Conservation (phyloP, 805 yeast species). For the Ascoidea rubescens region DNA sequence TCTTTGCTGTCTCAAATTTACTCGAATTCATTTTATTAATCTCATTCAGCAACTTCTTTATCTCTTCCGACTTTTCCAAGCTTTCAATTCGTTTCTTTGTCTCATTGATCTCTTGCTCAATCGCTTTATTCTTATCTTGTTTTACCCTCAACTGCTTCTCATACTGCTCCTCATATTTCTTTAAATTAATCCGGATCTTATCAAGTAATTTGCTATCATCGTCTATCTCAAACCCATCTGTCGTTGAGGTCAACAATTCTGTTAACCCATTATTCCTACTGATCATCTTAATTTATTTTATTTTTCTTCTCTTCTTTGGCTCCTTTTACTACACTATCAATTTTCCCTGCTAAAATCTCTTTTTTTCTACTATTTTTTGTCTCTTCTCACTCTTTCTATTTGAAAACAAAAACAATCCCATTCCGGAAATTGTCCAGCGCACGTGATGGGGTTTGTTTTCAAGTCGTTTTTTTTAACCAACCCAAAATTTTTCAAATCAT, state of each 20-base stretch:
- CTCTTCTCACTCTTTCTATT: too few species aligned
- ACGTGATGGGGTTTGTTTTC: too few species aligned
- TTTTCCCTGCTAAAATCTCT: too few species aligned
- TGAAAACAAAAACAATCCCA: too few species aligned
- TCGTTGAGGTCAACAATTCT: not conserved
- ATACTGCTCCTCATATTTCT: not conserved
- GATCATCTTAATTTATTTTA: too few species aligned
- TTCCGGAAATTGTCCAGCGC: too few species aligned
- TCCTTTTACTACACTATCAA: too few species aligned
- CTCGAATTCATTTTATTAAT: slow-evolving; percentile 25
- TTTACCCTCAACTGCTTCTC: slow-evolving; percentile 11
- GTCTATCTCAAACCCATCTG: not conserved
- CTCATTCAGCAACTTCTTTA: slow-evolving; percentile 18
- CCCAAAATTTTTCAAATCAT: too few species aligned
- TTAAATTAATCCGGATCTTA: too few species aligned
- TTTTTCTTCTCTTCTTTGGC: too few species aligned
- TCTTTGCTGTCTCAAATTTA: slow-evolving; percentile 38
- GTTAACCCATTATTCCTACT: not conserved
- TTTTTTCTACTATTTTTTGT: too few species aligned
- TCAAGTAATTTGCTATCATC: not conserved
- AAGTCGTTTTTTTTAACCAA: too few species aligned
- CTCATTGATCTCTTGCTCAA: slow-evolving; percentile 10
- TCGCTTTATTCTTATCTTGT: slow-evolving; percentile 13
- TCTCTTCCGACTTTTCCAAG: slow-evolving; percentile 17
- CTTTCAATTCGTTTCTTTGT: slow-evolving; percentile 13